Evolutionary conservation across 345 rosid genomes (phyloP).

Genomic region (Heritiera fomes): DNA sequence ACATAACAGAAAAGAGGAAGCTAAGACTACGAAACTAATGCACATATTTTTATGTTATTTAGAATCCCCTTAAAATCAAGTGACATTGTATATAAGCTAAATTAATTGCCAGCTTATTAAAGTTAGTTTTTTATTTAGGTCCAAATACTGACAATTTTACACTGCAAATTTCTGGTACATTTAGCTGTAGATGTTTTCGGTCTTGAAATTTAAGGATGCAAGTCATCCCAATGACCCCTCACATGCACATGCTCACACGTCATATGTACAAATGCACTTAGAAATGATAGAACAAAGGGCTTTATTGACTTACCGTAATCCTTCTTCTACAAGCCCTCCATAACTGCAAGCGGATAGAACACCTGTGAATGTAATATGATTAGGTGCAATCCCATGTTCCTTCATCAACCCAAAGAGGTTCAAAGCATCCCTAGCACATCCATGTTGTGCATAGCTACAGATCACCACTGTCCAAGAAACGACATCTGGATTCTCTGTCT

Average conservation of each 20-base stretch:
- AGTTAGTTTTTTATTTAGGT: background rate
- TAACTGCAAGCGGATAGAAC: constrained; percentile 56
- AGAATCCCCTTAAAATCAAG: background rate
- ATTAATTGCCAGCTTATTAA: background rate
- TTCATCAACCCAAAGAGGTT: constrained; percentile 45
- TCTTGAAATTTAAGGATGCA: background rate
- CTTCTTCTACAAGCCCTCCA: constrained; percentile 52
- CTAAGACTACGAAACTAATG: background rate
- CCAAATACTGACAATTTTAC: background rate
- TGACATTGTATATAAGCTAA: background rate
- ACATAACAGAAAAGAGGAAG: background rate
- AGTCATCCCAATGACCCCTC: background rate
- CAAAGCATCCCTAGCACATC: constrained; percentile 42
- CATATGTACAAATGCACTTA: background rate
- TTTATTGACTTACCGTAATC: constrained; percentile 25
- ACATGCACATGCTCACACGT: constrained; percentile 3
- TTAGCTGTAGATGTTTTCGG: background rate
- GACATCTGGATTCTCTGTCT: constrained; percentile 42
- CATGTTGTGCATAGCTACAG: constrained; percentile 52
- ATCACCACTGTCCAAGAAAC: constrained; percentile 60
- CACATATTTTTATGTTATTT: background rate
- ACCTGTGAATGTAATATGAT: constrained; percentile 43
- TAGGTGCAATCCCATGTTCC: constrained; percentile 32
- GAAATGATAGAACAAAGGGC: background rate
- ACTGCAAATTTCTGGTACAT: background rate